Conservation (phyloP, 352 stramenopile species). For the Phytophthora meadii region DNA sequence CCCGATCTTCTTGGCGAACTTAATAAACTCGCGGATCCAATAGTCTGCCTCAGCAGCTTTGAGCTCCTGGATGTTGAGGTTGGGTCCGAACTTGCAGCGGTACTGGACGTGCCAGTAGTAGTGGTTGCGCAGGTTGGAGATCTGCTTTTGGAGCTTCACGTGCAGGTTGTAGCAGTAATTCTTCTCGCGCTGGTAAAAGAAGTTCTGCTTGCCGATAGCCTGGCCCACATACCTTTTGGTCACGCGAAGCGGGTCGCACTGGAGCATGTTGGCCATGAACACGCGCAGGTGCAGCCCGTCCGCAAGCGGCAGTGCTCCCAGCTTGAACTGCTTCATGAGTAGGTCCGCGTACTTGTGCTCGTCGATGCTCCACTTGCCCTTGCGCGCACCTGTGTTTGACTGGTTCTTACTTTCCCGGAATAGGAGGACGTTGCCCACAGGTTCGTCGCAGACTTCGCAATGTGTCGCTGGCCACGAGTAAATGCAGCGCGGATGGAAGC, state of each 20-base stretch:
- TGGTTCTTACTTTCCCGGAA: conserved; percentile 55
- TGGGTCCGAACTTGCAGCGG: conserved; percentile 66
- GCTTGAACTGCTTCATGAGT: conserved; percentile 86
- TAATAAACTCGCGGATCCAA: conserved; percentile 72
- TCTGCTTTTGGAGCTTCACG: conserved; percentile 78
- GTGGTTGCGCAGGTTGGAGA: conserved; percentile 82
- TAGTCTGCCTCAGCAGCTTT: conserved; percentile 75
- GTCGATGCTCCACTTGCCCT: conserved; percentile 79
- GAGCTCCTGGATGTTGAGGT: conserved; percentile 69
- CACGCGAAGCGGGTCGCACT: conserved; percentile 83
- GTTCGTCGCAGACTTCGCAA: conserved; percentile 67
- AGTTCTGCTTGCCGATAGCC: conserved; percentile 84
- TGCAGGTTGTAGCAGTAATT: conserved; percentile 82
- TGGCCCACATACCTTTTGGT: conserved; percentile 85
- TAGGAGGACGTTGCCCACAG: conserved; percentile 50
- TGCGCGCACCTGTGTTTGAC: conserved; percentile 59
- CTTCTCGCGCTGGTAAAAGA: conserved; percentile 65
- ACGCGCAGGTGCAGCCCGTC: conserved; percentile 75
- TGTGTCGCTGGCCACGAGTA: conserved; percentile 70
- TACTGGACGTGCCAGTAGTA: conserved; percentile 88
- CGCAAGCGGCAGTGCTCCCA: conserved; percentile 68
- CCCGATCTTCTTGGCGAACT: conserved; percentile 70
- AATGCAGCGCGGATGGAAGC: conserved; percentile 82
- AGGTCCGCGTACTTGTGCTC: conserved; percentile 86
- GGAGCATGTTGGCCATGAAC: conserved; percentile 78